These are phyloP conservation scores for Solanum hybrid DNA, from an alignment of 305 asterid species.

Conservation along the genomic window DNA sequence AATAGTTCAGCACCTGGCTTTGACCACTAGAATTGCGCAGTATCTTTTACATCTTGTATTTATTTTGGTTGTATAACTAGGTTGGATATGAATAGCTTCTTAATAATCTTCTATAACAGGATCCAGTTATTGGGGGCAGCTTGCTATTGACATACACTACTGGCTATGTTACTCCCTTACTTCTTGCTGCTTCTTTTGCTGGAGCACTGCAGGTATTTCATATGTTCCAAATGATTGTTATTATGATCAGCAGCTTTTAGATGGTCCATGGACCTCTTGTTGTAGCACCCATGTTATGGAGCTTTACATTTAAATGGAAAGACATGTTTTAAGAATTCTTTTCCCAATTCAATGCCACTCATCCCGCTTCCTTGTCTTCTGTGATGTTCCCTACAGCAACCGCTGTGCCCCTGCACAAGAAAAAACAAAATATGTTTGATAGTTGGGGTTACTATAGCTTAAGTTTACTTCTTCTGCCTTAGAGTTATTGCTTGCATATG, in stretches of 20 bases:
- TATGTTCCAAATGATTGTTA: neutral
- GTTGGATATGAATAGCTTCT: neutral
- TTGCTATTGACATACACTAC: conserved; percentile 86
- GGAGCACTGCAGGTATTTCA: conserved; percentile 81
- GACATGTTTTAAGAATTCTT: neutral
- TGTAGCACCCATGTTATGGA: neutral
- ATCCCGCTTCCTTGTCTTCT: neutral
- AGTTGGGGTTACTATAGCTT: neutral
- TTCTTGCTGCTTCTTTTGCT: conserved; percentile 96
- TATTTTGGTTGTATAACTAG: neutral
- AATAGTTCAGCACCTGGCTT: neutral
- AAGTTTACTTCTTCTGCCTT: neutral
- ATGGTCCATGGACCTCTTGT: neutral
- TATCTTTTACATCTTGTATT: neutral
- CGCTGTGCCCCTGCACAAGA: neutral
- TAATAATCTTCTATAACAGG: conserved; percentile 32
- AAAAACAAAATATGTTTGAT: neutral
- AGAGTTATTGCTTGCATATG: neutral
- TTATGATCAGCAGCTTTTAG: neutral
- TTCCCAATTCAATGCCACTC: neutral
- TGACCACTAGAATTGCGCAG: neutral
- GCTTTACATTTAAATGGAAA: neutral
- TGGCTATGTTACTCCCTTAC: conserved; percentile 91
- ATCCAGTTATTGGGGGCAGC: conserved; percentile 85
- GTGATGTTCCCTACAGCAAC: neutral